A percentile compares a stretch with the other conserved stretches of the same genome.
These are phyloP conservation scores for Ceratopteris richardii DNA, from an alignment of 75 land plant genomes.

Conservation along the genomic window DNA sequence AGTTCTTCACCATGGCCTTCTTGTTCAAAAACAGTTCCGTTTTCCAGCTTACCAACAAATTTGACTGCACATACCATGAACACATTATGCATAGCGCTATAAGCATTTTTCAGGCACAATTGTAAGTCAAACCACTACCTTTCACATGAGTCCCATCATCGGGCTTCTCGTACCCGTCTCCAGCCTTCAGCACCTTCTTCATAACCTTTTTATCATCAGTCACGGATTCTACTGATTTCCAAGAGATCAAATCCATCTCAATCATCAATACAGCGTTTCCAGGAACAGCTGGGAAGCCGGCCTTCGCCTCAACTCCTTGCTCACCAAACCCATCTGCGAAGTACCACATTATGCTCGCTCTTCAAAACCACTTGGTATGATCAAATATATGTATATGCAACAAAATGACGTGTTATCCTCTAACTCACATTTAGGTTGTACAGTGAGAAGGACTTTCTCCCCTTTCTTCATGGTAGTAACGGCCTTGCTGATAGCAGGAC, in stretches of 20 bases:
- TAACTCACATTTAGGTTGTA: conserved; percentile 56
- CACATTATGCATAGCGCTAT: not conserved
- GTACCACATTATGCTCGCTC: no score
- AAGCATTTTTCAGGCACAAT: not conserved
- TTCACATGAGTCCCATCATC: conserved; percentile 49
- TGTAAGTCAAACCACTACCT: conserved; percentile 31
- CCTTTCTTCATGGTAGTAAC: conserved; percentile 56
- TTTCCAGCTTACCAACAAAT: conserved; percentile 50
- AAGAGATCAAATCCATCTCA: conserved; percentile 47
- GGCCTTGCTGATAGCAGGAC: conserved; percentile 45
- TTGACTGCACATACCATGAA: conserved; percentile 29
- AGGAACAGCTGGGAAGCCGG: conserved; percentile 30
- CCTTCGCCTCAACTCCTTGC: conserved; percentile 18
- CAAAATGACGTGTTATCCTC: no score
- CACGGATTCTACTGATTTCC: conserved; percentile 55
- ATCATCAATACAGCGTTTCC: conserved; percentile 37
- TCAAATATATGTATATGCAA: not conserved
- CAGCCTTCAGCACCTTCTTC: conserved; percentile 50
- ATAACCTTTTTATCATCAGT: conserved; percentile 46
- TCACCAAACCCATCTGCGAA: conserved; percentile 59
- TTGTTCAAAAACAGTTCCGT: conserved; percentile 68
- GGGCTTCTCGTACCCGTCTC: conserved; percentile 40
- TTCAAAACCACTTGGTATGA: not conserved
- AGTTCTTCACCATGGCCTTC: conserved; percentile 39
- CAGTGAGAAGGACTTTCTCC: conserved; percentile 39